Percentiles rank a stretch among this genome's conserved stretches.
Evolutionary conservation across 2,329 filamentous ascomycete genomes (phyloP).

Genomic region (Pseudogymnoascus sp.): DNA sequence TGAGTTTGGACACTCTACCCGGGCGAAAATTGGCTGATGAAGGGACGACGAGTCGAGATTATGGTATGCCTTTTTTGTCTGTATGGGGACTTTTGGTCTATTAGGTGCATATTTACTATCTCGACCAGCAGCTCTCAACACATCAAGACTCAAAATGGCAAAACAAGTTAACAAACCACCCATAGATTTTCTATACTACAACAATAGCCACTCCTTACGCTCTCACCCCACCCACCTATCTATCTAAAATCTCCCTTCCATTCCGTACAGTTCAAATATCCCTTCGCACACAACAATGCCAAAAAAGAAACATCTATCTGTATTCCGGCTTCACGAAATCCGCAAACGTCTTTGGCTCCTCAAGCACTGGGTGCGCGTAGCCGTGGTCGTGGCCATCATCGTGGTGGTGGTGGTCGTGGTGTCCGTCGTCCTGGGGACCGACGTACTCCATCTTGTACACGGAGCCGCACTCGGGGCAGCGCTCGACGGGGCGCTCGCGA

Average conservation of each 20-base stretch:
- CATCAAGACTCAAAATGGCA: background rate
- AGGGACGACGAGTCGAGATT: background rate
- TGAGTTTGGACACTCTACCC: too few species aligned
- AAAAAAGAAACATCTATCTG: conserved; percentile 47
- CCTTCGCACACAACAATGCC: background rate
- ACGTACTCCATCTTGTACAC: conserved; percentile 98
- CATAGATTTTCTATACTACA: conserved; percentile 9
- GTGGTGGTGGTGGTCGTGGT: conserved; percentile 55
- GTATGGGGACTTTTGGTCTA: background rate
- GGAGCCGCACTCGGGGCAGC: conserved; percentile 93
- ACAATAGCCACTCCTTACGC: background rate
- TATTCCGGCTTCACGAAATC: conserved; percentile 95
- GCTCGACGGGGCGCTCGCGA: conserved; percentile 82
- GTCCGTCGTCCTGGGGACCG: conserved; percentile 68
- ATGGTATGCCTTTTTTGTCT: background rate
- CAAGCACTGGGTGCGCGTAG: conserved; percentile 47
- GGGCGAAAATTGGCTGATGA: background rate
- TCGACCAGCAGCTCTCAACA: background rate
- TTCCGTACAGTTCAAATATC: background rate
- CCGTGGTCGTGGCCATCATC: conserved; percentile 38
- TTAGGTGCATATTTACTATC: background rate
- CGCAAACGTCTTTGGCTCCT: conserved; percentile 94
- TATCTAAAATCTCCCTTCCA: background rate
- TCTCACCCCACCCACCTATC: background rate
- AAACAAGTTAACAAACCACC: background rate